Evolutionary conservation across 805 yeast genomes (phyloP).

Genomic region (Metschnikowia picachoensis): DNA sequence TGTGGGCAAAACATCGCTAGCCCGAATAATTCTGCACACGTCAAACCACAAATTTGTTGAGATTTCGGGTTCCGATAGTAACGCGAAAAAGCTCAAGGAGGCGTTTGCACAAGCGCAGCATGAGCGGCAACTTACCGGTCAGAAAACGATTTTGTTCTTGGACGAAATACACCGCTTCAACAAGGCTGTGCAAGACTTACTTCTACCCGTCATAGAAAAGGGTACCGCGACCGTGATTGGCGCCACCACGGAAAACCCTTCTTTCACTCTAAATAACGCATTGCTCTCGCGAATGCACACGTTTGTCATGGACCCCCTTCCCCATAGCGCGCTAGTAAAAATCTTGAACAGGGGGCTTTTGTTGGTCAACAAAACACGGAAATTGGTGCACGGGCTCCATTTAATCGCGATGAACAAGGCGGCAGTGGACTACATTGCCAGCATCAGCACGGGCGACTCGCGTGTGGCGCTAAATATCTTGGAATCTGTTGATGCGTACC

Average conservation of each 20-base stretch:
- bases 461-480: constrained; percentile 76
- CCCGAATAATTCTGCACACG: constrained; percentile 35
- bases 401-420: constrained; percentile 51
- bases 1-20: constrained; percentile 42
- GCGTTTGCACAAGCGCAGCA: constrained; percentile 35
- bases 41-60: constrained; percentile 34
- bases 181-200: constrained; percentile 40
- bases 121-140: constrained; percentile 32
- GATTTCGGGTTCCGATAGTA: constrained; percentile 38
- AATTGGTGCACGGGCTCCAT: constrained; percentile 45
- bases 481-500: constrained; percentile 65
- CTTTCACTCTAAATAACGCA: constrained; percentile 41
- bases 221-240: constrained; percentile 40
- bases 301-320: constrained; percentile 39
- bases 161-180: constrained; percentile 45
- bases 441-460: constrained; percentile 83
- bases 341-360: constrained; percentile 42
- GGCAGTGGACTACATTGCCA: constrained; percentile 64
- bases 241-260: constrained; percentile 63
- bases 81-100: constrained; percentile 33
- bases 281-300: constrained; percentile 43
- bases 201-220: constrained; percentile 40
- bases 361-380: constrained; percentile 56
- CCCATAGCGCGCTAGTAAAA: constrained; percentile 29
- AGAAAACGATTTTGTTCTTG: constrained; percentile 31